phyloP scores from a whole-genome alignment of 495 filamentous ascomycete genomes.

The Penicillium canescens region DNA sequence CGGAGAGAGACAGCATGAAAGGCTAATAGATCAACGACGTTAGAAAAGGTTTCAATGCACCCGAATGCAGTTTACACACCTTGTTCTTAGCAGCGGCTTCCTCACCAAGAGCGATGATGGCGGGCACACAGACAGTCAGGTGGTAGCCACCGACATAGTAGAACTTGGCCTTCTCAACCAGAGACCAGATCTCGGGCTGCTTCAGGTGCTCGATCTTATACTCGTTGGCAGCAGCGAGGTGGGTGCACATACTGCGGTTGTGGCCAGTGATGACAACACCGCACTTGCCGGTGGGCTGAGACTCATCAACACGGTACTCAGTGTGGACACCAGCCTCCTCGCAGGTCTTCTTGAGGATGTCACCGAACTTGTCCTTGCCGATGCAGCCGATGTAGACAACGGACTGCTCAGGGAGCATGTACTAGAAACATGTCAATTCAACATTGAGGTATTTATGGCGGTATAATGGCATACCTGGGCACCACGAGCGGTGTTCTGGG shows the following conservation, averaged over 20 bases:
- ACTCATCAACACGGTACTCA: constrained; percentile 88
- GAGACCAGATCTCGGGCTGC: constrained; percentile 83
- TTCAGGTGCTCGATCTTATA: constrained; percentile 95
- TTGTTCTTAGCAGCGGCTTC: constrained; percentile 89
- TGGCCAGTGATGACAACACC: constrained; percentile 96
- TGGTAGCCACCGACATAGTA: constrained; percentile 96
- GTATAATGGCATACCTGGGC: constrained; percentile 60
- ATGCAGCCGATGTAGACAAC: constrained; percentile 92
- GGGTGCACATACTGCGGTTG: constrained; percentile 90
- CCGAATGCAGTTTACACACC: constrained; percentile 30
- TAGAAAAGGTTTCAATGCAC: constrained; percentile 1
- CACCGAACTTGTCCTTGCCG: constrained; percentile 87
- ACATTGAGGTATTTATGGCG: background rate
- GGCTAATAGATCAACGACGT: constrained; percentile 37
- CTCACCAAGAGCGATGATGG: constrained; percentile 83
- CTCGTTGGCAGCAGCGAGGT: constrained; percentile 93
- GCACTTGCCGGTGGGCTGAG: constrained; percentile 84
- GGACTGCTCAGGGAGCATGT: constrained; percentile 83
- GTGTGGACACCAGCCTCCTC: constrained; percentile 82
- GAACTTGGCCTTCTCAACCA: constrained; percentile 81
- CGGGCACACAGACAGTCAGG: constrained; percentile 84
- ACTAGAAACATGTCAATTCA: constrained; percentile 49
- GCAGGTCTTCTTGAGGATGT: constrained; percentile 76
- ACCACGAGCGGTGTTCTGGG: constrained; percentile 96
- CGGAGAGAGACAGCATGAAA: constrained; percentile 86